Evolutionary conservation across 768 basidiomycete genomes (phyloP), one percentile per base, ranked within the genome.

Genomic region (Russula virescens): DNA sequence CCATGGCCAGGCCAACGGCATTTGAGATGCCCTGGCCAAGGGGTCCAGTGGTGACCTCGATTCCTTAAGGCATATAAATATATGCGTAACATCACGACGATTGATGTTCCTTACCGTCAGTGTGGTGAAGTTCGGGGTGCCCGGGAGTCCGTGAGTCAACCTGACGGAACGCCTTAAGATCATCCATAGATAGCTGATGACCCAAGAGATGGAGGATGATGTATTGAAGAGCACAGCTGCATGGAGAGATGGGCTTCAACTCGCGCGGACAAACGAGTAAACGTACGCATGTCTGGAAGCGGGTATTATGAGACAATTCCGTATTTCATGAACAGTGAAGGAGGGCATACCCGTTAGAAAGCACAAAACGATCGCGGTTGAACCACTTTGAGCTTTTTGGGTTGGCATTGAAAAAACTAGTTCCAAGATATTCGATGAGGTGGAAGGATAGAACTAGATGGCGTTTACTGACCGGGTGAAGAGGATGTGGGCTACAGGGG

Each of bases 301-400:
- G 48, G 53, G 55, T 65, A 62, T n/a, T 57, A 52, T 52, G 50
- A 65, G 21, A 72, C 47, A 60, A 56, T 34, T 6, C 21, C 16
- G 35, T 54, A 50, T 14, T 16, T 61, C 54, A 56, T 46, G 48
- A 18, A 2, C 13, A 35, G 21, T 43, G 53, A 34, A 26, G 61
- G 45, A 54, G 23, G 11, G 76, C 88, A 68, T 75, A 94, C 85
- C 94, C 94, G 72, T 96, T 96, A 67, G 94, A 97, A 68, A 97
- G 86, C 63, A 98, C 94, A 70, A 96, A 98, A 76, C 94, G 88
- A 80, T 97, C 94, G 64, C 95, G 88, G 78, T 95, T 96, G 78
- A 88, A 89, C 94, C 93, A 96, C 75, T 91, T 87, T 46, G 94
- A 85, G 78, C 81, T 88, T 74, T 86, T 86, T 54, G 94, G 90